A percentile compares a stretch with the other conserved stretches of the same genome.
phyloP scores from a whole-genome alignment of 768 basidiomycete genomes.

The Leccinum aurantiacum region DNA sequence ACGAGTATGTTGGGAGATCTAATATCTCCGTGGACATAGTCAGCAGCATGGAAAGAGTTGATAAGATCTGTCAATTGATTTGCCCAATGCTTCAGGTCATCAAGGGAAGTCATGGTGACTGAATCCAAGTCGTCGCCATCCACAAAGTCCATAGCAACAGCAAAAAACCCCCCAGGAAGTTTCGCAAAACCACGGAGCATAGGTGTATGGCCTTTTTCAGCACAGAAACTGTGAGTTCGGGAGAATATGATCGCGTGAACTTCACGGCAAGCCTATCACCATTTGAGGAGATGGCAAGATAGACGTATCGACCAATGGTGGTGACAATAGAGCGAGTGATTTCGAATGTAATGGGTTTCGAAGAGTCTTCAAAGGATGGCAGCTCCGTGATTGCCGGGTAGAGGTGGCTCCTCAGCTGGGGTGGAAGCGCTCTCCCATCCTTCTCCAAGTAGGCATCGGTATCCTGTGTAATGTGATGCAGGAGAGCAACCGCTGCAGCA shows the following conservation, averaged over 20 bases:
- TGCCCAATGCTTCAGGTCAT: background rate
- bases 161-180: background rate
- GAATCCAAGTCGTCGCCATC: background rate
- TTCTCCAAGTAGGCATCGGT: background rate
- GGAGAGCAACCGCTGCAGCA: too few relatives aligned
- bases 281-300: background rate
- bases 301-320: background rate
- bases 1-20: too few relatives aligned
- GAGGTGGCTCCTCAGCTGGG: background rate
- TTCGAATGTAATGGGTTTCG: too few relatives aligned
- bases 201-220: background rate
- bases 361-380: background rate
- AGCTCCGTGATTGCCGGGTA: background rate
- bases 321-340: background rate
- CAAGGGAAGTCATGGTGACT: background rate
- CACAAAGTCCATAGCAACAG: background rate
- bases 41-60: background rate
- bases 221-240: background rate
- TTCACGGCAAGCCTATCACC: background rate
- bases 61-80: background rate
- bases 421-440: background rate
- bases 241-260: background rate
- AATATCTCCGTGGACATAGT: too few relatives aligned
- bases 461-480: too few relatives aligned
- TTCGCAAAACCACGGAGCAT: background rate